phyloP scores from a whole-genome alignment of 441 rosid genomes.

The Jatropha podagrica region DNA sequence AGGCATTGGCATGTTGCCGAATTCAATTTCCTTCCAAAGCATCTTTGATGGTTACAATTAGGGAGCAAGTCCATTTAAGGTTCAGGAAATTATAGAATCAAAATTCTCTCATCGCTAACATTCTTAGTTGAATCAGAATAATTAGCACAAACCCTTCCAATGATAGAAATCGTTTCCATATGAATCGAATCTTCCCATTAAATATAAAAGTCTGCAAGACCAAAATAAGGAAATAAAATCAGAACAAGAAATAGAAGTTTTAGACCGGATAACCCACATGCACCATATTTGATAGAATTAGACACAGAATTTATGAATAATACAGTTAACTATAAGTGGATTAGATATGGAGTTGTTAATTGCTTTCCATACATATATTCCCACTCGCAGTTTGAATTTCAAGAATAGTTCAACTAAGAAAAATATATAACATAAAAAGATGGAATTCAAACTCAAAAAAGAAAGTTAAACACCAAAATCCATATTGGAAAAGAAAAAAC shows the following conservation, averaged over 20 bases:
- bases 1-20: conserved; percentile 56
- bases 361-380: background rate
- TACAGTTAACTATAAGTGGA: background rate
- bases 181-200: background rate
- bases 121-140: conserved; percentile 14
- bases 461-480: no score
- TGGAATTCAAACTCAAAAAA: background rate
- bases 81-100: conserved; percentile 8
- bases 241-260: conserved; percentile 1
- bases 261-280: background rate
- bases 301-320: background rate
- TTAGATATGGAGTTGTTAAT: background rate
- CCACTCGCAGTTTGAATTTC: background rate
- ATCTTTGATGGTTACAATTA: conserved; percentile 39
- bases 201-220: conserved; percentile 25
- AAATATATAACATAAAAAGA: conserved; percentile 1
- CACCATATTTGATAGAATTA: background rate
- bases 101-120: conserved; percentile 13
- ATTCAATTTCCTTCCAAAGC: conserved; percentile 35
- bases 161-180: background rate
- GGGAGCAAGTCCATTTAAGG: conserved; percentile 45
- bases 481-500: no score
- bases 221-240: conserved; percentile 13
- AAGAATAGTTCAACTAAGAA: background rate
- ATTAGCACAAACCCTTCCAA: conserved; percentile 17